Evolutionary conservation across 768 basidiomycete genomes (phyloP).

Genomic region (Agaricus subrufescens): DNA sequence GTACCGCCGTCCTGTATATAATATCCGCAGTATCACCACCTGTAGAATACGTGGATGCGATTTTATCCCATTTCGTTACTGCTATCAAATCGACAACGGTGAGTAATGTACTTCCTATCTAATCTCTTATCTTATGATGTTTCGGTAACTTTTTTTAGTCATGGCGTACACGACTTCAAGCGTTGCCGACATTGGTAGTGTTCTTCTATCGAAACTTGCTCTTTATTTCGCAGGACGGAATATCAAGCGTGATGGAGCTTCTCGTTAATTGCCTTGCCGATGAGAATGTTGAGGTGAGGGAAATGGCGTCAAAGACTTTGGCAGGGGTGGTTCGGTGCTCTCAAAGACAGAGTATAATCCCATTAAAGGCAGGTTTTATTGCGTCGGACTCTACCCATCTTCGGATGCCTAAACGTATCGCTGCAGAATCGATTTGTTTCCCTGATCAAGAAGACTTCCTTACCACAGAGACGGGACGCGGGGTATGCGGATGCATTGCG

Average conservation of each 20-base stretch:
- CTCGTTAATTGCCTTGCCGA: slow-evolving; percentile 81
- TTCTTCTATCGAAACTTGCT: slow-evolving; percentile 90
- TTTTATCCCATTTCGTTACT: slow-evolving; percentile 56
- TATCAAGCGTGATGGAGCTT: slow-evolving; percentile 75
- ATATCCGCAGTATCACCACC: slow-evolving; percentile 80
- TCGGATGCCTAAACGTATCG: background rate
- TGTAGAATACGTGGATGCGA: slow-evolving; percentile 53
- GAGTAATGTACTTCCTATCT: slow-evolving; percentile 17
- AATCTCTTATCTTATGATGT: background rate
- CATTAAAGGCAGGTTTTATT: slow-evolving; percentile 57
- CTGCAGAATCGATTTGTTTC: slow-evolving; percentile 75
- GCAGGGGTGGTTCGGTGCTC: slow-evolving; percentile 87
- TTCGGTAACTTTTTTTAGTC: slow-evolving; percentile 43
- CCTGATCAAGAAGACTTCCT: slow-evolving; percentile 51
- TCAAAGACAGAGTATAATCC: slow-evolving; percentile 81
- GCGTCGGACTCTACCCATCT: background rate
- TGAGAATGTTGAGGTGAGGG: slow-evolving; percentile 90
- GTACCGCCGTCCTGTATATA: slow-evolving; percentile 75
- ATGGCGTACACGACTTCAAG: slow-evolving; percentile 87
- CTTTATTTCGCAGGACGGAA: slow-evolving; percentile 61
- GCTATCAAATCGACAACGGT: slow-evolving; percentile 80
- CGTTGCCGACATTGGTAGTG: slow-evolving; percentile 81
- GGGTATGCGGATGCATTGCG: slow-evolving; percentile 69
- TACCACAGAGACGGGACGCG: slow-evolving; percentile 69
- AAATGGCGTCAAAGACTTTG: slow-evolving; percentile 83